These are phyloP conservation scores for Allantophomopsis cytisporea DNA, from an alignment of 2,329 filamentous ascomycete genomes.

Conservation along the genomic window DNA sequence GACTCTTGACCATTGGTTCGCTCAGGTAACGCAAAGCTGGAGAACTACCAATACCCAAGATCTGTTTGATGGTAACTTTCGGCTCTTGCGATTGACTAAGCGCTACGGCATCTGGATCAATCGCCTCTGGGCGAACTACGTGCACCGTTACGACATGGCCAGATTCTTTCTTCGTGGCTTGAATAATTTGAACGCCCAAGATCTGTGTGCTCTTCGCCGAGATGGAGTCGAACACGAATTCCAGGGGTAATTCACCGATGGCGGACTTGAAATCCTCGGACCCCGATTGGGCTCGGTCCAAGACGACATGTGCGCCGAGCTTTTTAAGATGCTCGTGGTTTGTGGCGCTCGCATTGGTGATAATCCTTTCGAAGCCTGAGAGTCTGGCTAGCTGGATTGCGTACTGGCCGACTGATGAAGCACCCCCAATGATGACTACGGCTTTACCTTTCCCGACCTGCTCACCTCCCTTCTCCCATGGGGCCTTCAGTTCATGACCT, in stretches of 20 bases:
- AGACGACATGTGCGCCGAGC: conserved; percentile 15
- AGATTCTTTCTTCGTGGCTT: conserved; percentile 6
- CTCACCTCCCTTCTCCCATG: conserved; percentile 14
- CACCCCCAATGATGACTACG: conserved; percentile 19
- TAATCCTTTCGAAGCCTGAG: conserved; percentile 18
- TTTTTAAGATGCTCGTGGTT: conserved; percentile 10
- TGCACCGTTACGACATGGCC: conserved; percentile 9
- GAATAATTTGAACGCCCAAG: conserved; percentile 17
- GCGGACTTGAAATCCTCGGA: conserved; percentile 13
- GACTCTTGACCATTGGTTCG: too few relatives aligned
- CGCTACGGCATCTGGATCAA: too few relatives aligned
- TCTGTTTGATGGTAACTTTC: too few relatives aligned
- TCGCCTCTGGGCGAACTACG: conserved; percentile 3
- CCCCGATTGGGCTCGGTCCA: conserved; percentile 10
- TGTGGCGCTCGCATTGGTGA: conserved; percentile 17
- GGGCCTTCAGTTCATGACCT: conserved; percentile 14
- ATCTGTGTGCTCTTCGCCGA: conserved; percentile 15
- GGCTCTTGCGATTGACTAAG: too few relatives aligned
- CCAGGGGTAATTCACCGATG: conserved; percentile 13
- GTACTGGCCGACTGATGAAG: conserved; percentile 21
- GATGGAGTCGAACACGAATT: conserved; percentile 19
- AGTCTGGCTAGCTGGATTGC: conserved; percentile 20
- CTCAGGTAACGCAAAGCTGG: too few relatives aligned
- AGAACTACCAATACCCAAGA: too few relatives aligned
- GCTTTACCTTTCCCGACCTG: conserved; percentile 10